Base-by-base conservation (phyloP, 345 rosid species). In the Balakata baccata region DNA sequence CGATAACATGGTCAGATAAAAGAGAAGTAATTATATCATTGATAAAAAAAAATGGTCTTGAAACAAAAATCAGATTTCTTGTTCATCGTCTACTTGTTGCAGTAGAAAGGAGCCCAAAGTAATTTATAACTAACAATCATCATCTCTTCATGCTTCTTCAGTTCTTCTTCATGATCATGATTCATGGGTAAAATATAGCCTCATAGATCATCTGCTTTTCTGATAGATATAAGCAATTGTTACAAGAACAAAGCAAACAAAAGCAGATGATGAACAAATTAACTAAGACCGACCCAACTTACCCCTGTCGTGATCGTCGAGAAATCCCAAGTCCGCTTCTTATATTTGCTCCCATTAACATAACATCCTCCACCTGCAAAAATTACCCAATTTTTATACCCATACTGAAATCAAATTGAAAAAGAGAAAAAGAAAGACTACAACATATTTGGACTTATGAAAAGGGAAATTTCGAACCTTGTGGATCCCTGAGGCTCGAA, bases 401-500 rank as follows among this genome's bases (percentile, higher is more conserved):
- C 17, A n/a, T 13, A 39, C 7, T 1, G 7, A 13, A 37, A 18
- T 39, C 23, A 47, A n/a, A 25, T 9, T 23, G 29, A 22, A 37
- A 29, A 38, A n/a, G 6, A 3, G 4, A 18, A 47, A 39, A 6
- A 7, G 46, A 3, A 6, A 18, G n/a, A 0, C 59, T 6, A n/a
- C 59, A 54, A 5, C 8, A n/a, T n/a, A n/a, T n/a, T 14, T 51
- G 16, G 5, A 9, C 17, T 17, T 25, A 50, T 8, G 1, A 0
- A 68, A 18, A 50, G 22, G 20, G 6, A 69, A 34, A 34, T 6
- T 9, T 25, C 7, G 8, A 29, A 86, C 93, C 86, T 85, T 81
- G 76, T 77, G 85, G 74, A 89, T 80, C 52, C 88, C 93, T 18
- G 80, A 77, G 49, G 87, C 93, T n/a, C 77, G 80, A 25, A 89